These are phyloP conservation scores for Cardiospermum halicacabum DNA, from an alignment of 345 rosid species.

Conservation along the genomic window DNA sequence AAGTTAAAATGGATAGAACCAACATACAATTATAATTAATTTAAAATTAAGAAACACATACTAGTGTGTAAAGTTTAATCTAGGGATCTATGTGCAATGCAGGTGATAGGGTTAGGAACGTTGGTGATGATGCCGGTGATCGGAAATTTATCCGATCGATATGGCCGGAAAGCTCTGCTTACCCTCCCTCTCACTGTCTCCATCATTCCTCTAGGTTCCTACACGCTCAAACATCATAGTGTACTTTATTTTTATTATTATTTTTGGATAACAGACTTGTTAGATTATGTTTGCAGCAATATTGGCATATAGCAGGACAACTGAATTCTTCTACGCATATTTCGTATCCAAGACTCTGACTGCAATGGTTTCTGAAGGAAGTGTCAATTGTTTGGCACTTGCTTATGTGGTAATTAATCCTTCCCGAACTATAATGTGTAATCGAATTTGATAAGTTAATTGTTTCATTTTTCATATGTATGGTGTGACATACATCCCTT, in stretches of 20 bases:
- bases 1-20: too few species aligned
- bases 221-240: not conserved
- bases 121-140: conserved; percentile 52
- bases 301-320: conserved; percentile 67
- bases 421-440: not conserved
- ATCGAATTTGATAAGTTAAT: too few species aligned
- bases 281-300: conserved; percentile 42
- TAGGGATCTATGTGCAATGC: conserved; percentile 18
- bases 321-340: conserved; percentile 59
- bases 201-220: conserved; percentile 46
- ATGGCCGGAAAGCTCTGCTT: conserved; percentile 64
- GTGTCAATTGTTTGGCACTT: conserved; percentile 65
- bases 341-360: conserved; percentile 55
- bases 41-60: not conserved
- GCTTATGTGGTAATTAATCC: conserved; percentile 68
- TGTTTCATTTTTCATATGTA: not conserved
- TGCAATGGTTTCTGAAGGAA: conserved; percentile 56
- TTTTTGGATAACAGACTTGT: too few species aligned
- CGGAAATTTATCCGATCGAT: conserved; percentile 54
- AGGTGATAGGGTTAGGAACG: conserved; percentile 58
- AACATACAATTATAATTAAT: too few species aligned
- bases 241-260: too few species aligned
- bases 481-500: not conserved
- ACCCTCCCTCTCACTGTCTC: conserved; percentile 50
- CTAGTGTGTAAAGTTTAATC: too few species aligned